A percentile compares a stretch with the other conserved stretches of the same genome.
These are phyloP conservation scores for Schizophyllum amplum DNA, from an alignment of 1,284 basidiomycete genomes.

Conservation along the genomic window DNA sequence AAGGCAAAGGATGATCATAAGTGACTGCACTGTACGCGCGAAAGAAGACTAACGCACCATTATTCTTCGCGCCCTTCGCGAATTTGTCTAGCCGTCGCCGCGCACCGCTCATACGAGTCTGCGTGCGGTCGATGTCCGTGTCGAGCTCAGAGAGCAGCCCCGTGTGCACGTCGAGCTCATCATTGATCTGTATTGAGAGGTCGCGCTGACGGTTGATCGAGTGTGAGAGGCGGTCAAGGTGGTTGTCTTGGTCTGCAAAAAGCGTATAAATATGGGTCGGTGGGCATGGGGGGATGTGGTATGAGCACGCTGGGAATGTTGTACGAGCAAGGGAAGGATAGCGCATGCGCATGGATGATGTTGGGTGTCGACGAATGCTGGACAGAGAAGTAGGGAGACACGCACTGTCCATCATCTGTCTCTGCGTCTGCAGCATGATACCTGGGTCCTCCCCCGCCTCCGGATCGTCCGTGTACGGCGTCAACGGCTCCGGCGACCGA, in stretches of 20 bases:
- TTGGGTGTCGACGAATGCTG: no score
- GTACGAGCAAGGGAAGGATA: no score
- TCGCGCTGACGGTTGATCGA: conserved; percentile 73
- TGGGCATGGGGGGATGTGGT: no score
- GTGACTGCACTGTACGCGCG: no score
- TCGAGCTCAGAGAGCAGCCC: conserved; percentile 74
- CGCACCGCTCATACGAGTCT: conserved; percentile 52
- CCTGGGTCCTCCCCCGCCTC: conserved; percentile 38
- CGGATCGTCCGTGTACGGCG: conserved; percentile 68
- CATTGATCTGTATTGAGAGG: conserved; percentile 75
- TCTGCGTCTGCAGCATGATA: conserved; percentile 60
- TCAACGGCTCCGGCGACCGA: conserved; percentile 24
- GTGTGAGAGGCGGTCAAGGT: conserved; percentile 63
- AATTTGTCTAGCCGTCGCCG: conserved; percentile 61
- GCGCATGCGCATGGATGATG: no score
- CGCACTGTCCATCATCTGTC: conserved; percentile 70
- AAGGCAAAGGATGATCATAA: neutral
- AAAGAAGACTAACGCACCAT: conserved; percentile 42
- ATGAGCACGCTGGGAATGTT: no score
- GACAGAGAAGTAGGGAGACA: no score
- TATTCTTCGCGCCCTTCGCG: conserved; percentile 65
- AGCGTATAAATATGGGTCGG: no score
- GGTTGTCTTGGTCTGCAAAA: conserved; percentile 79
- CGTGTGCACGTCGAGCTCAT: conserved; percentile 75
- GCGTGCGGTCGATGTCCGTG: conserved; percentile 64